Percentiles rank a stretch among this genome's conserved stretches.
These are phyloP conservation scores for Mrakia hoshinonis DNA, from an alignment of 768 basidiomycete genomes.

Conservation along the genomic window DNA sequence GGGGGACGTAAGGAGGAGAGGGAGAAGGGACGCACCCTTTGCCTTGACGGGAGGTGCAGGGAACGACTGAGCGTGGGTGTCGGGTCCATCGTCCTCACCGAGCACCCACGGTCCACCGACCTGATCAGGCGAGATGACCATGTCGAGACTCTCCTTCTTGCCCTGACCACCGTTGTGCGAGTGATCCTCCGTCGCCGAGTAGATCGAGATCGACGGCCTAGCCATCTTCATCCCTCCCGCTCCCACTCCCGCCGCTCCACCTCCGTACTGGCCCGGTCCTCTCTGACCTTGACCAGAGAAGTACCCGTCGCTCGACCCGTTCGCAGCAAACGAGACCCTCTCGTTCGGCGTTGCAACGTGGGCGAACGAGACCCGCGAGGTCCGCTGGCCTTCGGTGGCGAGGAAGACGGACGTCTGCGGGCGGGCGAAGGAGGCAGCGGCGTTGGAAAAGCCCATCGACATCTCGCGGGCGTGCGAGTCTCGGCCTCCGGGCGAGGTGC, in stretches of 20 bases:
- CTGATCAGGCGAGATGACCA: constrained; percentile 38
- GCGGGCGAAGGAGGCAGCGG: constrained; percentile 11
- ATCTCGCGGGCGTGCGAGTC: neutral
- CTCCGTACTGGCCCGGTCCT: neutral
- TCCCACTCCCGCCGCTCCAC: neutral
- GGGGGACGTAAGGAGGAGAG: neutral
- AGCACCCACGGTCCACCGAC: constrained; percentile 34
- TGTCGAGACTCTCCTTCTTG: constrained; percentile 23
- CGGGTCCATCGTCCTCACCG: constrained; percentile 14
- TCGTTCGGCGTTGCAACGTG: constrained; percentile 33
- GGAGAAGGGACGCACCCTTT: constrained; percentile 21
- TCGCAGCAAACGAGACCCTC: constrained; percentile 38
- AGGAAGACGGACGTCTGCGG: constrained; percentile 14
- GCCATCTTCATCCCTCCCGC: neutral
- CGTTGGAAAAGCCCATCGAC: neutral
- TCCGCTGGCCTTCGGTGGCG: constrained; percentile 3
- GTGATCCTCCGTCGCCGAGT: neutral
- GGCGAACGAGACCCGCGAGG: constrained; percentile 37
- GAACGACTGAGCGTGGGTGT: constrained; percentile 30
- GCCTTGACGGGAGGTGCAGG: constrained; percentile 38
- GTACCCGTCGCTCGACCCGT: constrained; percentile 30
- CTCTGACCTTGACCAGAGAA: neutral
- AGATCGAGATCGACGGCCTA: constrained; percentile 17
- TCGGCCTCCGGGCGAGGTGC: neutral
- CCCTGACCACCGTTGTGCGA: neutral